Evolutionary conservation across 116 monocot species (phyloP).

Genomic region (Trichopus zeylanicus): DNA sequence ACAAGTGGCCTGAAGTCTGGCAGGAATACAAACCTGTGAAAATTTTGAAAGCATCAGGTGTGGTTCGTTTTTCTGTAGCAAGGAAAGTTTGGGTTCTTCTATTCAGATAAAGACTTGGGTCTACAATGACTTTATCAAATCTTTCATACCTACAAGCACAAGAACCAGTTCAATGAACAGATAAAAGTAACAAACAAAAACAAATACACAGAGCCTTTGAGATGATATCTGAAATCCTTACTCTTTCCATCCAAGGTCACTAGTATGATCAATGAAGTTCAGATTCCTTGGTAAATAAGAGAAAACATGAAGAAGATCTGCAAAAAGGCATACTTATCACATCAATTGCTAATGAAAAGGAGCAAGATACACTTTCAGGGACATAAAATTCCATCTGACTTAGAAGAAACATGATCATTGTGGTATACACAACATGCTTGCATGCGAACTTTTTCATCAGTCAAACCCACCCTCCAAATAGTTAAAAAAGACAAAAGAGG

Average conservation of each 20-base stretch:
- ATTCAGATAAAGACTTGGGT: slow-evolving; percentile 53
- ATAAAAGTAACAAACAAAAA: neutral
- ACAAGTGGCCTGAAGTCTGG: neutral
- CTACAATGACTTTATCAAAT: slow-evolving; percentile 70
- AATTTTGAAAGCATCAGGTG: slow-evolving; percentile 77
- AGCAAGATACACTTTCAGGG: neutral
- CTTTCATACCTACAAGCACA: slow-evolving; percentile 38
- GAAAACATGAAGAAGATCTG: slow-evolving; percentile 86
- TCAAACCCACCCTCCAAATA: neutral
- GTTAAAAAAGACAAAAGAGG: neutral
- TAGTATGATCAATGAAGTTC: slow-evolving; percentile 85
- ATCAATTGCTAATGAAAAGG: neutral
- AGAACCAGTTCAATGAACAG: slow-evolving; percentile 1
- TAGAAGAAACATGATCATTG: too few species aligned
- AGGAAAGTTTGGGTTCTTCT: slow-evolving; percentile 32
- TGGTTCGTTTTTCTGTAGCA: slow-evolving; percentile 32
- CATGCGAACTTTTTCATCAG: neutral
- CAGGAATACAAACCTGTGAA: slow-evolving; percentile 56
- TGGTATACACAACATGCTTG: too few species aligned
- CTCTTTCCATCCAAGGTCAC: slow-evolving; percentile 91
- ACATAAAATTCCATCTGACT: too few species aligned
- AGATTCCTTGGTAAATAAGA: slow-evolving; percentile 58
- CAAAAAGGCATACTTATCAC: neutral
- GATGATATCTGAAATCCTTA: slow-evolving; percentile 15
- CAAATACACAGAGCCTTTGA: neutral